phyloP scores from a whole-genome alignment of 345 rosid genomes.

The Raphanus raphanistrum region DNA sequence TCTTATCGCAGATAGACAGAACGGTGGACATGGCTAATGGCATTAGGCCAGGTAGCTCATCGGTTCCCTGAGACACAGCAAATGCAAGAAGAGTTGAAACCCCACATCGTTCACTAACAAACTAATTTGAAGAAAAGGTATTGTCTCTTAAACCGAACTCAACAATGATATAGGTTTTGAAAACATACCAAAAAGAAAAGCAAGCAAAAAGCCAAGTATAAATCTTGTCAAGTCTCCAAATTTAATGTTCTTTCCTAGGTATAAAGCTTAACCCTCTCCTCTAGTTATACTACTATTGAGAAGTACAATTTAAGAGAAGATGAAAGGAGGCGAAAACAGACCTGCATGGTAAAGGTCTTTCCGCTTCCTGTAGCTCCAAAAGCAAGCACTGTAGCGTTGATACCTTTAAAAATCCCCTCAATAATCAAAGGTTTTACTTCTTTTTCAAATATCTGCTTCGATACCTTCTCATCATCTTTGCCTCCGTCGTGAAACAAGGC shows the following conservation, averaged over 20 bases:
- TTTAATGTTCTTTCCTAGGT: not conserved
- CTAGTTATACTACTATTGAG: too few relatives aligned
- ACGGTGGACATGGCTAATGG: constrained; percentile 67
- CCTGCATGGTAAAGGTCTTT: constrained; percentile 97
- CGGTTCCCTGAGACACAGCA: constrained; percentile 57
- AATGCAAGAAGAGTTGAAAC: constrained; percentile 8
- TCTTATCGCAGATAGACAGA: constrained; percentile 53
- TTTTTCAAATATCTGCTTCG: constrained; percentile 54
- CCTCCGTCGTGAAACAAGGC: constrained; percentile 67
- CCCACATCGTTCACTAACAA: not conserved
- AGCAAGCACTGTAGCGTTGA: constrained; percentile 80
- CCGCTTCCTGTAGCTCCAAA: constrained; percentile 98
- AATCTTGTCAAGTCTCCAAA: not conserved
- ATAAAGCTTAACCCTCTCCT: not conserved
- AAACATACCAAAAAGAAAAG: not conserved
- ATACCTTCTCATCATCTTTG: constrained; percentile 50
- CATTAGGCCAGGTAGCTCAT: constrained; percentile 69
- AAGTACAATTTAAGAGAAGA: too few relatives aligned
- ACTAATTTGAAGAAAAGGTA: not conserved
- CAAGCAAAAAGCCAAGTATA: not conserved
- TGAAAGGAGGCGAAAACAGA: not conserved
- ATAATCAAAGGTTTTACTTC: constrained; percentile 75
- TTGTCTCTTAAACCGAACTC: not conserved
- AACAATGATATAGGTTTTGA: not conserved
- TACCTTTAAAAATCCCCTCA: constrained; percentile 56